Evolutionary conservation across 2,329 filamentous ascomycete species (phyloP).

Genomic region (Arachnomyces sp.): DNA sequence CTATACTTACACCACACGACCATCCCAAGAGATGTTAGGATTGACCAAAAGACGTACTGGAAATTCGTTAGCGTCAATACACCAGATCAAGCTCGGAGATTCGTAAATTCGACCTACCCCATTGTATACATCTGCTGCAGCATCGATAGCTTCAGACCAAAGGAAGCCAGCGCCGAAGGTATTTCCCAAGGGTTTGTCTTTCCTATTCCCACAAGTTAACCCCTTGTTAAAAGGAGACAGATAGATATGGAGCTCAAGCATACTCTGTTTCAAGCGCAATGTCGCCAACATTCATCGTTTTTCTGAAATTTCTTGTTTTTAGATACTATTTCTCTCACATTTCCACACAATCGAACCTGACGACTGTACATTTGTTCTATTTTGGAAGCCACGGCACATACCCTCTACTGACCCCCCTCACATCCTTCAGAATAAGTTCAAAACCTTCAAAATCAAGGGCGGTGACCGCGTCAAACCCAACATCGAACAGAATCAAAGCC

Average conservation of each 20-base stretch:
- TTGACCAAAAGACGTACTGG: constrained; percentile 91
- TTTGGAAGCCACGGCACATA: constrained; percentile 95
- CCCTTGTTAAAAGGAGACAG: constrained; percentile 9
- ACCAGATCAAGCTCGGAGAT: constrained; percentile 9
- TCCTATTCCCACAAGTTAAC: constrained; percentile 48
- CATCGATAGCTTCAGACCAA: constrained; percentile 68
- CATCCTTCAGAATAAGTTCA: constrained; percentile 80
- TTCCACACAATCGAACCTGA: constrained; percentile 30
- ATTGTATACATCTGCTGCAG: constrained; percentile 81
- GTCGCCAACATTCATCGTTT: constrained; percentile 41
- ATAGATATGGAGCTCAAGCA: constrained; percentile 32
- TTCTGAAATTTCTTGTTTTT: constrained; percentile 36
- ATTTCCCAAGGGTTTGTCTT: constrained; percentile 63
- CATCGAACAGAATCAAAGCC: constrained; percentile 88
- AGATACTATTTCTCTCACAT: constrained; percentile 27
- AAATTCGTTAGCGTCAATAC: constrained; percentile 22
- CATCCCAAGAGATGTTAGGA: constrained; percentile 80
- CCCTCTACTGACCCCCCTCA: constrained; percentile 89
- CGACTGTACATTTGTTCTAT: constrained; percentile 58
- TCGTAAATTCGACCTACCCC: constrained; percentile 60
- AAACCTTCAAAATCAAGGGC: constrained; percentile 84
- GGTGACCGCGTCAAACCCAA: constrained; percentile 92
- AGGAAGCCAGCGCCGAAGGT: constrained; percentile 66
- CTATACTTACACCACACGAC: constrained; percentile 78
- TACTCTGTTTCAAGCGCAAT: constrained; percentile 65